phyloP scores from a whole-genome alignment of 2,329 filamentous ascomycete genomes.

The Alternaria gaisen region DNA sequence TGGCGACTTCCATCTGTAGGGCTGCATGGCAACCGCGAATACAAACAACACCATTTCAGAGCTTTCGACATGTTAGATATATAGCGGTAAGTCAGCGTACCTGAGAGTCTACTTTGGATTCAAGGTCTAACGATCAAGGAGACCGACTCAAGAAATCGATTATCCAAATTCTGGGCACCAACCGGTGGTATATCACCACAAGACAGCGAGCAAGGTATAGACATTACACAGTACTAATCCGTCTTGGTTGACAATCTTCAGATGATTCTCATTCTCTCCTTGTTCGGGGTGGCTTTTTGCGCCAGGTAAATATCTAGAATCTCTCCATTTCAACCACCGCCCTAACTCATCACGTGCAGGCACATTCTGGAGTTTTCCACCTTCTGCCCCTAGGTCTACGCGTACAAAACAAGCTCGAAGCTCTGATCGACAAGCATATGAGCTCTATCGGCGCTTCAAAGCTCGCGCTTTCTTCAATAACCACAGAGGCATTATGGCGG shows the following conservation, averaged over 20 bases:
- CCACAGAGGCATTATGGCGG: slow-evolving; percentile 83
- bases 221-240: background rate
- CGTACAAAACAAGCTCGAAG: slow-evolving; percentile 88
- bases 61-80: slow-evolving; percentile 30
- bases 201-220: slow-evolving; percentile 56
- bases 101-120: too few relatives aligned
- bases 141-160: slow-evolving; percentile 65
- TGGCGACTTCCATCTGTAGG: slow-evolving; percentile 39
- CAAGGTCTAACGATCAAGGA: slow-evolving; percentile 33
- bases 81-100: slow-evolving; percentile 48
- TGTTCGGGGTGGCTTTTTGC: slow-evolving; percentile 56
- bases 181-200: slow-evolving; percentile 71
- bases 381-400: slow-evolving; percentile 85
- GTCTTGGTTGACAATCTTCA: slow-evolving; percentile 15
- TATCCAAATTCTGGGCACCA: slow-evolving; percentile 83
- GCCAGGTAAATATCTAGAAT: slow-evolving; percentile 44
- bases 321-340: background rate
- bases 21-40: slow-evolving; percentile 24
- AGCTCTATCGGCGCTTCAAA: slow-evolving; percentile 79
- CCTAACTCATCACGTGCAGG: slow-evolving; percentile 58
- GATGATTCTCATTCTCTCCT: slow-evolving; percentile 57
- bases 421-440: slow-evolving; percentile 91
- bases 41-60: slow-evolving; percentile 14
- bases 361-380: slow-evolving; percentile 91
- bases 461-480: slow-evolving; percentile 83